Evolutionary conservation across 306 rosid species (phyloP), one percentile per base, ranked within the genome.

Genomic region (Amphicarpaea edgeworthii): DNA sequence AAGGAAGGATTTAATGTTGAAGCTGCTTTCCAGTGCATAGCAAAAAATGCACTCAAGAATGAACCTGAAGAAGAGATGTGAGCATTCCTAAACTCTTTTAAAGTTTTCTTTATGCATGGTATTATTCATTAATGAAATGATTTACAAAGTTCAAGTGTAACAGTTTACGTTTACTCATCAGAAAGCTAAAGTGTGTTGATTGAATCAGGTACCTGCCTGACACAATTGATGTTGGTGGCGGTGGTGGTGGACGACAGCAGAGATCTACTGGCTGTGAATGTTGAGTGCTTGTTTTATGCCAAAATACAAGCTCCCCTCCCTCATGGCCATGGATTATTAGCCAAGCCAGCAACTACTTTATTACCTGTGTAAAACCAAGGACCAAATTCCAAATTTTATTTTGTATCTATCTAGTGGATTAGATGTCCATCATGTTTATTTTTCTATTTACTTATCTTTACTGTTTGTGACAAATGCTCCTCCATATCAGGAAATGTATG

Each of bases 21-120:
- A 70, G 97, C 89, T 83, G 99, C 99, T 75, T 96, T 96, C 79
- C 89, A 92, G 87, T 92, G 99, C 84, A 92, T 92, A 87, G 98
- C 98, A 55, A 96, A 91, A 86, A 90, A 96, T 53, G 98, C 99
- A 47, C 97, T 96, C 78, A 96, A 92, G 91, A 96, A 96, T 87
- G 99, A 96, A 85, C 99, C 99, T 54, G 99, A 96, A 89, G 99
- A 96, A 86, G 99, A 96, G 83, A 72, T 88, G 99, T 96, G 75
- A 88, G 98, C 73, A 49, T 47, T 66, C 68, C 70, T 38, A n/a
- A 5, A 55, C 16, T 7, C 40, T 21, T 23, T 3, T 30, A 0
- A 2, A 50, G 21, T 42, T 79, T 41, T 72, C 43, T 21, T 69
- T 11, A 59, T 66, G 62, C 55, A 23, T 62, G 41, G 17, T 15